Percentiles rank a stretch among this genome's conserved stretches.
Conservation (phyloP, 2,329 filamentous ascomycete genomes). For the Ascochyta rabiei region DNA sequence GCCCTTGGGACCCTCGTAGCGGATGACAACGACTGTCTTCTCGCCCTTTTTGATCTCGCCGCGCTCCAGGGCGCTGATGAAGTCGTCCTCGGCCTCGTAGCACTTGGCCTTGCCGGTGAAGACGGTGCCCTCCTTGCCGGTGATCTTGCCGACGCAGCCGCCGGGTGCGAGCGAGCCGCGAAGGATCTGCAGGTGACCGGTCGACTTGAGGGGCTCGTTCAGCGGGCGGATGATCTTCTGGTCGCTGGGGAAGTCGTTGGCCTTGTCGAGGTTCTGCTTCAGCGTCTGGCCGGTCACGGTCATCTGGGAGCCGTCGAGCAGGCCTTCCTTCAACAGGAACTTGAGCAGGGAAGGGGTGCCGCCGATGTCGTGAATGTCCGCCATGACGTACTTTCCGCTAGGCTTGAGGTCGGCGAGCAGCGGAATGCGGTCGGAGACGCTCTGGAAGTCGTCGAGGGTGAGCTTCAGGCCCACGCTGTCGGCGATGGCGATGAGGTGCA, state of each 20-base stretch:
- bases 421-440: conserved; percentile 57
- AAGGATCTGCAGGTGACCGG: conserved; percentile 76
- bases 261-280: conserved; percentile 58
- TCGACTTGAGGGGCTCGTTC: conserved; percentile 71
- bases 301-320: conserved; percentile 56
- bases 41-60: conserved; percentile 76
- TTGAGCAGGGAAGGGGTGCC: conserved; percentile 58
- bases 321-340: conserved; percentile 56
- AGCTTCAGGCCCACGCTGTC: conserved; percentile 58
- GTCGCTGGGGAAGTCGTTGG: conserved; percentile 68
- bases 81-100: conserved; percentile 72
- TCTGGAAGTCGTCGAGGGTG: conserved; percentile 59
- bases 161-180: conserved; percentile 72
- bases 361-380: conserved; percentile 64
- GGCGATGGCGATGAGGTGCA: conserved; percentile 59
- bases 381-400: conserved; percentile 60
- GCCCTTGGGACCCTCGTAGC: conserved; percentile 75
- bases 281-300: conserved; percentile 59
- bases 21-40: conserved; percentile 77
- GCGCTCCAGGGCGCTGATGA: conserved; percentile 69
- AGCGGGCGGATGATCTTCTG: conserved; percentile 74
- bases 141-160: conserved; percentile 52
- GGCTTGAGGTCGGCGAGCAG: conserved; percentile 60
- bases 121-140: conserved; percentile 48
- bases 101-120: conserved; percentile 74